These are phyloP conservation scores for Wilcoxina mikolae DNA, from an alignment of 495 filamentous ascomycete species.

Conservation along the genomic window DNA sequence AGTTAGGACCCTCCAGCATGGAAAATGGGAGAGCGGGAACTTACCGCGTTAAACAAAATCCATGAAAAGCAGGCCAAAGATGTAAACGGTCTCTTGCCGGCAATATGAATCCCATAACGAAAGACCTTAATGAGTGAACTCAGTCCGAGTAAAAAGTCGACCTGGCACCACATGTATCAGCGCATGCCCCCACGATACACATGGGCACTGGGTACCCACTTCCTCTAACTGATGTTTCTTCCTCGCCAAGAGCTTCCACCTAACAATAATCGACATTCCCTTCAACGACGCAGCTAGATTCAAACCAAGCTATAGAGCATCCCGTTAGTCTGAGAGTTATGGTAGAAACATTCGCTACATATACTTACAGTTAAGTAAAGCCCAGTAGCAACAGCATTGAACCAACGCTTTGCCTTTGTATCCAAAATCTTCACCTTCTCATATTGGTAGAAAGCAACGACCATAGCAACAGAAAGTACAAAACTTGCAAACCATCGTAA, in stretches of 20 bases:
- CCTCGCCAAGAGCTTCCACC: slow-evolving; percentile 16
- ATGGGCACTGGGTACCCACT: not conserved
- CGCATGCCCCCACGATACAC: not conserved
- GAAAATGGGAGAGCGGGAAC: too few species aligned
- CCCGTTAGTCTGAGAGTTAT: not conserved
- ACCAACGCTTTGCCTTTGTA: slow-evolving; percentile 9
- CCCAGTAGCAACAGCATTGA: slow-evolving; percentile 15
- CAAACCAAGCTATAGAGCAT: slow-evolving; percentile 1
- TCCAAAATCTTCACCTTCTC: slow-evolving; percentile 15
- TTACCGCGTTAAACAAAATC: slow-evolving; percentile 12
- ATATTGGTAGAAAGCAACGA: slow-evolving; percentile 13
- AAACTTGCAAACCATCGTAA: slow-evolving; percentile 12
- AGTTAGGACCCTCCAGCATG: too few species aligned
- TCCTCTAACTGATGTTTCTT: slow-evolving; percentile 16
- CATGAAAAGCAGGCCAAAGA: slow-evolving; percentile 12
- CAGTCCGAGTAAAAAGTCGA: slow-evolving; percentile 16
- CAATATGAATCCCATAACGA: slow-evolving; percentile 12
- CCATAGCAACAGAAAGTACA: slow-evolving; percentile 9
- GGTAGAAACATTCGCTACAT: not conserved
- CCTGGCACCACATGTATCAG: too few species aligned
- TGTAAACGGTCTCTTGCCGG: not conserved
- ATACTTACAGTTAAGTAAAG: slow-evolving; percentile 13
- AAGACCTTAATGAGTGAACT: slow-evolving; percentile 17
- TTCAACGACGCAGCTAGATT: slow-evolving; percentile 17
- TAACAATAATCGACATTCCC: slow-evolving; percentile 16